Evolutionary conservation across 1,284 basidiomycete species (phyloP), one percentile per base, ranked within the genome.

Genomic region (Microbotryum intermedium): DNA sequence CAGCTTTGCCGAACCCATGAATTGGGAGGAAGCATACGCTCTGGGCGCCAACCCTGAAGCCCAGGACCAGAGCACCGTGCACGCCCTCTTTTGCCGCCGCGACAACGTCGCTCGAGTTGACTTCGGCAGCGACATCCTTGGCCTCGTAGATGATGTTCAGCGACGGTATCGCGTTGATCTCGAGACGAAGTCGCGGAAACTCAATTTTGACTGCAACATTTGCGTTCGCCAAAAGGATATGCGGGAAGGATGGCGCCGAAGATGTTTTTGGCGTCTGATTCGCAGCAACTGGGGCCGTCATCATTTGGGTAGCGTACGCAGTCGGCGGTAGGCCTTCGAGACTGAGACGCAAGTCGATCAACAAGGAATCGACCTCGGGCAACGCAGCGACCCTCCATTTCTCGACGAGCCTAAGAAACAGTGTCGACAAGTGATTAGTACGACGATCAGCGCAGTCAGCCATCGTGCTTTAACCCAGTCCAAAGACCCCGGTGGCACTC

Each of bases 41-140:
- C 67, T 88, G 85, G 1, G 82, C 82, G 4, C 78, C 78, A 48
- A 85, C 74, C 69, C 84, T 83, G 18, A 87, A 64, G 13, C 86
- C 88, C 69, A 85, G 84, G 4, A 77, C 72, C 61, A 79, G 74
- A 6, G 48, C 28, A 9, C 21, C 50, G 2, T 23, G n/a, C 26
- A 23, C 13, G 13, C 30, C 43, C 3, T 50, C 34, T 39, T 16
- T 39, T 39, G 13, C 34, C 9, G 26, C 6, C 26, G n/a, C 26
- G 50, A 29, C 20, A 25, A n/a, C 53, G 7, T 50, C 47, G 53
- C 9, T 7, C 21, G 56, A 50, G 23, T 10, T n/a, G 25, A 45
- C 53, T 34, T 47, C 47, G 5, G 49, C 42, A 2, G 60, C 53
- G 16, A 61, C 50, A 16, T 64, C 28, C 25, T 50, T 50, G 20